Evolutionary conservation across 345 rosid genomes (phyloP).

Genomic region (Rhodomyrtus tomentosa): DNA sequence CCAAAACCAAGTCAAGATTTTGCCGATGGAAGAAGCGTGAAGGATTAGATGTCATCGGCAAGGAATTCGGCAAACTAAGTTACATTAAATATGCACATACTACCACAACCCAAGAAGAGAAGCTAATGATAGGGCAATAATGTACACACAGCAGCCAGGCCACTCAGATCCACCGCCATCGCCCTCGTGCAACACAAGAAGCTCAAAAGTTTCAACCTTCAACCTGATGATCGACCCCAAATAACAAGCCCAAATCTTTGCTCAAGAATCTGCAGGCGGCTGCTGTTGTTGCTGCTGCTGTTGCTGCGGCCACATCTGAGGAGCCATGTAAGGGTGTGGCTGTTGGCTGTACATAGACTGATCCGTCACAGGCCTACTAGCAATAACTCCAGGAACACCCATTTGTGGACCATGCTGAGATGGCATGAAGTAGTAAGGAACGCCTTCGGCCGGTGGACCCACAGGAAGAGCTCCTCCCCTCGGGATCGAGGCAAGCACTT

Average conservation of each 20-base stretch:
- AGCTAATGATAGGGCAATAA: neutral
- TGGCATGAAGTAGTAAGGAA: conserved; percentile 18
- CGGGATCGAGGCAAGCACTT: conserved; percentile 11
- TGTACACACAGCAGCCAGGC: neutral
- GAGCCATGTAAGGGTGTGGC: conserved; percentile 8
- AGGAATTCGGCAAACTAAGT: neutral
- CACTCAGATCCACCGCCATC: neutral
- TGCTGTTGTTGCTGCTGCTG: conserved; percentile 1
- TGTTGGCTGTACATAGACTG: conserved; percentile 17
- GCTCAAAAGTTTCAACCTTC: neutral
- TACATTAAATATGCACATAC: neutral
- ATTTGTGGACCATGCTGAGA: conserved; percentile 18
- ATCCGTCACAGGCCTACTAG: conserved; percentile 1
- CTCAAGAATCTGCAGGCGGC: neutral
- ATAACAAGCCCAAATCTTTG: neutral
- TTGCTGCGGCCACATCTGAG: conserved; percentile 18
- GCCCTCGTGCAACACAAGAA: neutral
- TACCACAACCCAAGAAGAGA: neutral
- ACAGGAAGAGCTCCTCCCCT: conserved; percentile 13
- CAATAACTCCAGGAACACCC: neutral
- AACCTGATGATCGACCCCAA: neutral
- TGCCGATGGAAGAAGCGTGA: neutral
- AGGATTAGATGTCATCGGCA: neutral
- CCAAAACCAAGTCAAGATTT: neutral
- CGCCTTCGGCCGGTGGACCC: conserved; percentile 14